A percentile compares a stretch with the other conserved stretches of the same genome.
Evolutionary conservation across 192 early-diverging fungal species (phyloP).

Genomic region (Diversispora epigaea): DNA sequence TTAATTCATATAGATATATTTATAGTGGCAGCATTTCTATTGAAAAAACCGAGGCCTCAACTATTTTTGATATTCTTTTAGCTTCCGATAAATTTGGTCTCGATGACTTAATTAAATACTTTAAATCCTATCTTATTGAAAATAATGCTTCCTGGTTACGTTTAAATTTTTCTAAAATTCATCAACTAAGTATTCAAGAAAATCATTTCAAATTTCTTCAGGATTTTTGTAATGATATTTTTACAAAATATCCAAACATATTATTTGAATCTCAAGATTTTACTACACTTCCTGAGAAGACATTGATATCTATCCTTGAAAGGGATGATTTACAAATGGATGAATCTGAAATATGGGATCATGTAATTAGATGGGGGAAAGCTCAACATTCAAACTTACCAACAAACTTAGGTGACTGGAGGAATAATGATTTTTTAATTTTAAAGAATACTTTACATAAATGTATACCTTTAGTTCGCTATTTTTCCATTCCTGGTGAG

Average conservation of each 20-base stretch:
- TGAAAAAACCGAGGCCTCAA: neutral
- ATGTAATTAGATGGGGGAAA: neutral
- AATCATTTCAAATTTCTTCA: neutral
- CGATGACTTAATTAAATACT: neutral
- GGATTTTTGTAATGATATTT: neutral
- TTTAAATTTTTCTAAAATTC: neutral
- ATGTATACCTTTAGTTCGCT: too few species aligned
- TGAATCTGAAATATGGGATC: conserved; percentile 1
- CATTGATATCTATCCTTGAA: neutral
- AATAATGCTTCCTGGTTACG: neutral
- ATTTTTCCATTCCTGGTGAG: too few species aligned
- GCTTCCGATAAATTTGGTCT: neutral
- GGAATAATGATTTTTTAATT: too few species aligned
- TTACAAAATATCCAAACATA: neutral
- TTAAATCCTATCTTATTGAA: neutral
- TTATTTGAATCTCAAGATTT: conserved; percentile 1
- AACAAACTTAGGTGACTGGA: too few species aligned
- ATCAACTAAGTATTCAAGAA: neutral
- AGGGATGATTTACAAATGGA: neutral
- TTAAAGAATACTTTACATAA: too few species aligned
- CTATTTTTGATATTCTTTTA: neutral
- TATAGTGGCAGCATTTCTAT: neutral
- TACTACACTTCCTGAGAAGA: neutral
- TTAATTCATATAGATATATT: neutral
- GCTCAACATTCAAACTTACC: neutral